Conservation (phyloP, 441 rosid species). For the Corymbia citriodora region DNA sequence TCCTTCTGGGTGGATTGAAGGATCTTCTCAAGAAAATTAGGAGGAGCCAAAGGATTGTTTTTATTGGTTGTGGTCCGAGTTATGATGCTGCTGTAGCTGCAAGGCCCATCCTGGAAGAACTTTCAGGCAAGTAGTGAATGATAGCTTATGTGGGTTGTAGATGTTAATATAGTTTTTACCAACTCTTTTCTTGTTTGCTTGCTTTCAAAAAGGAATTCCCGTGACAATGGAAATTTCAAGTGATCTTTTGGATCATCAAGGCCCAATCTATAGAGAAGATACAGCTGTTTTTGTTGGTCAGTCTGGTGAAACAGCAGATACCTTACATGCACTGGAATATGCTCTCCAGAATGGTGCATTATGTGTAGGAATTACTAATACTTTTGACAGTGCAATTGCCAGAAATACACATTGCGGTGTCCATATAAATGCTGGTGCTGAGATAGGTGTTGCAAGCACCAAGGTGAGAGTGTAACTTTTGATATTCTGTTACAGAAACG, state of each 20-base stretch:
- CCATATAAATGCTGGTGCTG: constrained; percentile 92
- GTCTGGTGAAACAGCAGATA: constrained; percentile 99
- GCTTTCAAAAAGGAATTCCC: constrained; percentile 53
- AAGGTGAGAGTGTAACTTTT: constrained; percentile 35
- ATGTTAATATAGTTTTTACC: background rate
- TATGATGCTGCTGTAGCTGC: too few species aligned
- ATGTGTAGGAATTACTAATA: constrained; percentile 95
- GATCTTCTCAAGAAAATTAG: too few species aligned
- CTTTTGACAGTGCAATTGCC: constrained; percentile 97
- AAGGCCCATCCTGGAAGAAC: too few species aligned
- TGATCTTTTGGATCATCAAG: constrained; percentile 90
- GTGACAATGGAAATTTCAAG: constrained; percentile 98
- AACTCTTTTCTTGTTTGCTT: background rate
- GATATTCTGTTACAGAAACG: background rate
- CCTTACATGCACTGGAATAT: constrained; percentile 80
- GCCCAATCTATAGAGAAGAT: constrained; percentile 96
- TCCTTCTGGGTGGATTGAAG: too few species aligned
- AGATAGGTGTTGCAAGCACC: constrained; percentile 97
- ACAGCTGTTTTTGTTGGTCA: constrained; percentile 97
- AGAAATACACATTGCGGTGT: constrained; percentile 90
- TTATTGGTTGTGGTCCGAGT: too few species aligned
- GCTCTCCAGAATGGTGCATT: constrained; percentile 86
- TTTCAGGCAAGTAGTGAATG: background rate
- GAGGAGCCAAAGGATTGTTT: too few species aligned
- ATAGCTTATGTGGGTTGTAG: background rate